Base-by-base conservation (phyloP, 164 flowering plant genomes). In the Sextonia rubra region DNA sequence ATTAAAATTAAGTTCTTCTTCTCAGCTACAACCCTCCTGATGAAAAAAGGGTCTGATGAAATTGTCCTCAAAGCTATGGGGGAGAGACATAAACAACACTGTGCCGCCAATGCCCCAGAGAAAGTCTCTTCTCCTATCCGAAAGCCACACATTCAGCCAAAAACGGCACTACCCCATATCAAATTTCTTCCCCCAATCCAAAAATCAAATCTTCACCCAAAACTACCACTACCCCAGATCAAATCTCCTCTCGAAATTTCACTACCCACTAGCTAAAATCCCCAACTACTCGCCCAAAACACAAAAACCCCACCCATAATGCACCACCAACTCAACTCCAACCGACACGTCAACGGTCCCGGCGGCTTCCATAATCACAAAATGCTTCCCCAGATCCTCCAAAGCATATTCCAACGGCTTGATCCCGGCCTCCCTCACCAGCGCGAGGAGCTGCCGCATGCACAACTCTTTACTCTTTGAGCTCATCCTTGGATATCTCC, bases 381-480 rank as follows among this genome's bases (percentile, higher is more conserved):
- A 95, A 82, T 93, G 93, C 86, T 79, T 85, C 0, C 73, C 83
- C 0, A 98, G 98, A 47, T 95, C 98, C 2, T 92, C 96, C 14
- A 60, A 60, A 60, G 88, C 83, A 74, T 83, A 87, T 32, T 72
- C 73, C 55, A 91, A 84, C 6, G 96, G 99, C 67, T 76, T 82
- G 64, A 93, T 81, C 48, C 92, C 93, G 29, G 91, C 97, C 69
- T 92, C 99, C 47, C 85, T 85, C 1, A 92, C 96, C 47, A 95
- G 58, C 18, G 85, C 98, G 4, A 81, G 8, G 27, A 95, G 84
- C 86, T 95, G 99, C 79, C 85, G 78, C 88, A 85, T 81, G 68
- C 99, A 95, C 11, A 95, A 89, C 80, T 92, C 94, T n/a, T n/a
- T n/a, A n/a, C n/a, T n/a, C n/a, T 17, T 97, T 74, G 66, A 93